Base-by-base conservation (phyloP, 257 asterid species). In the Capsicum chinense region DNA sequence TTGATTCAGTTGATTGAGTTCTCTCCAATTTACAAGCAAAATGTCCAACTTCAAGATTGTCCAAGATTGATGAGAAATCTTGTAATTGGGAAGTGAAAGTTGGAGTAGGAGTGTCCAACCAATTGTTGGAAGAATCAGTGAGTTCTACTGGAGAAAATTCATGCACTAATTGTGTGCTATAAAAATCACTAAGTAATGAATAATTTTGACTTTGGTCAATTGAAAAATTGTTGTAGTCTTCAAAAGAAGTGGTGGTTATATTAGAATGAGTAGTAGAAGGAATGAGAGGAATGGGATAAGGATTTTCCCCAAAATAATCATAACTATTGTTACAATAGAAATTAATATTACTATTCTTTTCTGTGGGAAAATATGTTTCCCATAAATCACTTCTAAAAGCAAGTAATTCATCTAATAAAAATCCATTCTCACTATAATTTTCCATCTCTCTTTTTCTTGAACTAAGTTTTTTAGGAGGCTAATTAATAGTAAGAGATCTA, bases 391-490 rank as follows among this genome's bases (percentile, higher is more conserved):
- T 91, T 84, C 89, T 89, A 2, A 90, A 62, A n/a, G 87, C 86
- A 26, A 91, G n/a, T 62, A 92, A 80, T 67, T 92, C 98, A 74
- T 94, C 93, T 84, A 91, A 84, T 73, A 73, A 73, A 57, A 87
- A 88, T 47, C 83, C 83, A 57, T 87, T 80, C 54, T 88, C 88
- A 12, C 86, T 21, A 84, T 80, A 89, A 57, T 70, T 86, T 84
- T 94, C 97, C 97, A 92, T 94, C 0, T 63, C 42, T 39, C 42
- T 86, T 50, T 66, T 66, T 66, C 21, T 64, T 66, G 79, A 66
- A 63, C 26, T 3, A 50, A 0, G 47, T 2, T 21, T 47, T 11
- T 44, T 17, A 19, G 17, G 42, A 73, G 80, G 59, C 42, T 19
- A 48, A 73, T 26, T 73, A n/a, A 10, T 3, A 39, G 16, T 69